phyloP scores from a whole-genome alignment of 192 early-diverging fungal species.

The Coemansia sp. region DNA sequence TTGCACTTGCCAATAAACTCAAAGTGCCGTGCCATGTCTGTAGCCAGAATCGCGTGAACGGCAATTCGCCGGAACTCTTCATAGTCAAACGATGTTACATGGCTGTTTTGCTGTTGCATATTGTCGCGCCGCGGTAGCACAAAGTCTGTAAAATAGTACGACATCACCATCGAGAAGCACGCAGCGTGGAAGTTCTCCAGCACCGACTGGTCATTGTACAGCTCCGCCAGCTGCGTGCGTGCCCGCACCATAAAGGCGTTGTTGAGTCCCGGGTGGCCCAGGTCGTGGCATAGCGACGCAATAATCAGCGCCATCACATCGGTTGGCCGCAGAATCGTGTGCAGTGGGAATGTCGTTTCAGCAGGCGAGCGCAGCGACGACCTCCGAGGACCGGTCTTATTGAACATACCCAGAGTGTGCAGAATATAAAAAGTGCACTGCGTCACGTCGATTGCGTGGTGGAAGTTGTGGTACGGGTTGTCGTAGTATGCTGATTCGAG shows the following conservation, averaged over 20 bases:
- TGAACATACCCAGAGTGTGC: slow-evolving; percentile 62
- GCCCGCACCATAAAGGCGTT: slow-evolving; percentile 89
- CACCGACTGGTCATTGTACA: slow-evolving; percentile 93
- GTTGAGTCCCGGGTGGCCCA: slow-evolving; percentile 92
- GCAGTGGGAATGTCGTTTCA: slow-evolving; percentile 45
- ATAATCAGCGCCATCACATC: slow-evolving; percentile 76
- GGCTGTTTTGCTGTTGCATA: slow-evolving; percentile 1
- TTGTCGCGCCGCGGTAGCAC: slow-evolving; percentile 16
- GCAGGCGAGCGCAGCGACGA: slow-evolving; percentile 49
- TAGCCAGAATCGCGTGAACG: slow-evolving; percentile 72
- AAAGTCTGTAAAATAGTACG: slow-evolving; percentile 52
- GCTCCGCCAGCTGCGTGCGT: slow-evolving; percentile 75
- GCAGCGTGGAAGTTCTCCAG: slow-evolving; percentile 92
- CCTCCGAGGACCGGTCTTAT: slow-evolving; percentile 31
- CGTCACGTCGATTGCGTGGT: slow-evolving; percentile 93
- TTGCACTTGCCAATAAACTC: slow-evolving; percentile 75
- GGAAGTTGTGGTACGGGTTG: slow-evolving; percentile 95
- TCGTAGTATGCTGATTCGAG: slow-evolving; percentile 55
- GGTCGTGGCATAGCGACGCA: slow-evolving; percentile 77
- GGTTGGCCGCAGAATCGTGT: slow-evolving; percentile 47
- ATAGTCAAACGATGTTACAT: slow-evolving; percentile 42
- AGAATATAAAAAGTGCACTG: slow-evolving; percentile 85
- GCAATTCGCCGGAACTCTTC: slow-evolving; percentile 72
- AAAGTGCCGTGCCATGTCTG: slow-evolving; percentile 79
- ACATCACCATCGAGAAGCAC: slow-evolving; percentile 64